Evolutionary conservation across 768 basidiomycete species (phyloP).

Genomic region (Pisolithus sp.): DNA sequence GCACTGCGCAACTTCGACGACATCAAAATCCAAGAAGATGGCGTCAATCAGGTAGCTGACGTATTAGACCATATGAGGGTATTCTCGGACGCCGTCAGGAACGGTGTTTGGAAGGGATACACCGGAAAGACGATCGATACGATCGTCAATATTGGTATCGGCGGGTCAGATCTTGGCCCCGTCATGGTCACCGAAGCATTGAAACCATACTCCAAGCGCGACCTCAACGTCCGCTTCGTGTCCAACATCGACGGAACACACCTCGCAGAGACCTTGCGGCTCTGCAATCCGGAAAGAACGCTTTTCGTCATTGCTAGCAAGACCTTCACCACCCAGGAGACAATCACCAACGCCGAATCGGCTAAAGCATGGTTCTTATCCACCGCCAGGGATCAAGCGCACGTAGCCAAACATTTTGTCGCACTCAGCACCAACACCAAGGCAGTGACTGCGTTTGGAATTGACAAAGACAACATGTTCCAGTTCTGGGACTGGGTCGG

Average conservation of each 20-base stretch:
- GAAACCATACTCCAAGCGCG: conserved; percentile 86
- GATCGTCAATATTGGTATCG: conserved; percentile 98
- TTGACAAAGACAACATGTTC: conserved; percentile 92
- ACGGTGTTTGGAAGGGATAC: conserved; percentile 93
- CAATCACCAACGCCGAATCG: conserved; percentile 95
- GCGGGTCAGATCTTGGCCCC: conserved; percentile 95
- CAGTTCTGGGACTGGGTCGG: conserved; percentile 99
- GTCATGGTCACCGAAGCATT: conserved; percentile 99
- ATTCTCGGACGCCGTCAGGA: conserved; percentile 81
- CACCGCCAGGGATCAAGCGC: conserved; percentile 74
- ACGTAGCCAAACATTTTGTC: conserved; percentile 98
- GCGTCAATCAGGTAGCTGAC: conserved; percentile 72
- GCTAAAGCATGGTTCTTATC: conserved; percentile 93
- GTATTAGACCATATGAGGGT: conserved; percentile 89
- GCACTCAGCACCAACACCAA: conserved; percentile 95
- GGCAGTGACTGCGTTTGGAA: conserved; percentile 91
- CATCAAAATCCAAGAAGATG: conserved; percentile 74
- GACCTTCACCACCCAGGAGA: conserved; percentile 99
- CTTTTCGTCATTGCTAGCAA: conserved; percentile 98
- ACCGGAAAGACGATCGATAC: conserved; percentile 92
- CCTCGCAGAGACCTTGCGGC: conserved; percentile 76
- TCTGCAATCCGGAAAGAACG: conserved; percentile 86
- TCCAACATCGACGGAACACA: conserved; percentile 99
- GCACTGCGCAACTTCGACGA: conserved; percentile 79
- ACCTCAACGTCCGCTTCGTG: conserved; percentile 82